phyloP scores from a whole-genome alignment of 2,329 filamentous ascomycete species.

The Penicillium capsulatum region DNA sequence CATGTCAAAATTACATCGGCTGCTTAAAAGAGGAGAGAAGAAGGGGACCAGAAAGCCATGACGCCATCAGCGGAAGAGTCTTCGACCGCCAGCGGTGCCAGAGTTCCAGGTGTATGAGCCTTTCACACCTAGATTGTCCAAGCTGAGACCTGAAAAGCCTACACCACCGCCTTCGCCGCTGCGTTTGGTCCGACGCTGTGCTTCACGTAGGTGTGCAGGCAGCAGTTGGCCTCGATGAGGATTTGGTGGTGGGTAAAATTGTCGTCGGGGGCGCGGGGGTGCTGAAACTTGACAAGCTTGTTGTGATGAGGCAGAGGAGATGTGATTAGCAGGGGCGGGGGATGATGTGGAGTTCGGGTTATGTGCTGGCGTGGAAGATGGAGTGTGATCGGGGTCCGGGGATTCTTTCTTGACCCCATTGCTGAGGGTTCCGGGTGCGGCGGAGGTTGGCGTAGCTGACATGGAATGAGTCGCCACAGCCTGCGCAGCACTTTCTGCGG shows the following conservation, averaged over 20 bases:
- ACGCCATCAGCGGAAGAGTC: constrained; percentile 41
- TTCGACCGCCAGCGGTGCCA: constrained; percentile 39
- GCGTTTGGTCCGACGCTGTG: constrained; percentile 47
- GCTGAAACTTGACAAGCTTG: constrained; percentile 8
- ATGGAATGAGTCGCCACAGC: constrained; percentile 18
- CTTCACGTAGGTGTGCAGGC: constrained; percentile 49
- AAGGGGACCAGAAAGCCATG: constrained; percentile 1
- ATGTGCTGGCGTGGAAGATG: constrained; percentile 9
- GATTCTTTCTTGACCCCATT: constrained; percentile 27
- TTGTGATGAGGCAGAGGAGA: constrained; percentile 12
- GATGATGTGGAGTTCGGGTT: constrained; percentile 11
- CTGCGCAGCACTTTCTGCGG: constrained; percentile 45
- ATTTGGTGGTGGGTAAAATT: constrained; percentile 41
- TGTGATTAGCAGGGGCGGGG: constrained; percentile 4
- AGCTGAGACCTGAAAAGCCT: constrained; percentile 46
- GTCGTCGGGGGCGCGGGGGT: constrained; percentile 22
- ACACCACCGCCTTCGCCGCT: constrained; percentile 48
- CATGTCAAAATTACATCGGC: no score
- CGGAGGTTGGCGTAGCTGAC: constrained; percentile 13
- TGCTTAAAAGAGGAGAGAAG: neutral
- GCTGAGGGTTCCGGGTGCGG: constrained; percentile 10
- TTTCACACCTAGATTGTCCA: constrained; percentile 42
- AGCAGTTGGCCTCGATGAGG: constrained; percentile 47
- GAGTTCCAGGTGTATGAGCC: constrained; percentile 44
- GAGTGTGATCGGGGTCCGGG: constrained; percentile 15